A percentile compares a stretch with the other conserved stretches of the same genome.
These are phyloP conservation scores for Sordariomycetes sp. DNA, from an alignment of 2,329 filamentous ascomycete species.

Conservation along the genomic window DNA sequence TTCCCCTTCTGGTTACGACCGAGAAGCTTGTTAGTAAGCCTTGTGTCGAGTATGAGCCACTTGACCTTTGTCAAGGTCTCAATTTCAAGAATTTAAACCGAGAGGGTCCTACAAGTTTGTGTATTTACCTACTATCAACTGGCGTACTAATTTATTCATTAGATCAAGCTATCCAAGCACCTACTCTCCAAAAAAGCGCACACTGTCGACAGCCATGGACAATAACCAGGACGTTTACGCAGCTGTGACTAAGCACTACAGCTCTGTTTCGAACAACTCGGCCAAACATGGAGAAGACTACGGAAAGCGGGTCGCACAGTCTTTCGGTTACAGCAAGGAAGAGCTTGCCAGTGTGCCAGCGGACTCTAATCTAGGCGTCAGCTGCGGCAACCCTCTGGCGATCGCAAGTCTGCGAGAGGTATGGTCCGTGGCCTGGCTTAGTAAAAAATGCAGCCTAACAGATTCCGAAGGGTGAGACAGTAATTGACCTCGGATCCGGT, in stretches of 20 bases:
- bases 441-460: background rate
- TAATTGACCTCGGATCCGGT: conserved; percentile 43
- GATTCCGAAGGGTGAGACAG: conserved; percentile 32
- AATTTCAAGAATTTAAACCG: background rate
- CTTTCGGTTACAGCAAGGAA: conserved; percentile 37
- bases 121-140: background rate
- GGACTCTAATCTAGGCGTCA: conserved; percentile 36
- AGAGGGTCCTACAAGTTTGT: background rate
- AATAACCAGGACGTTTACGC: conserved; percentile 16
- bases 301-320: conserved; percentile 27
- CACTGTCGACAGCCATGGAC: background rate
- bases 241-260: conserved; percentile 20
- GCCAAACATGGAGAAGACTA: conserved; percentile 15
- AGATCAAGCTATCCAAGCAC: background rate
- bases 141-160: background rate
- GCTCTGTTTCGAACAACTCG: conserved; percentile 10
- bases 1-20: background rate
- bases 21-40: background rate
- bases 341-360: conserved; percentile 31
- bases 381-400: conserved; percentile 39
- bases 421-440: background rate
- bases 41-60: background rate
- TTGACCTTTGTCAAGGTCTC: background rate
- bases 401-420: conserved; percentile 31
- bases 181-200: background rate